phyloP scores from a whole-genome alignment of 2,329 filamentous ascomycete species.

The Cladosporium sp. region DNA sequence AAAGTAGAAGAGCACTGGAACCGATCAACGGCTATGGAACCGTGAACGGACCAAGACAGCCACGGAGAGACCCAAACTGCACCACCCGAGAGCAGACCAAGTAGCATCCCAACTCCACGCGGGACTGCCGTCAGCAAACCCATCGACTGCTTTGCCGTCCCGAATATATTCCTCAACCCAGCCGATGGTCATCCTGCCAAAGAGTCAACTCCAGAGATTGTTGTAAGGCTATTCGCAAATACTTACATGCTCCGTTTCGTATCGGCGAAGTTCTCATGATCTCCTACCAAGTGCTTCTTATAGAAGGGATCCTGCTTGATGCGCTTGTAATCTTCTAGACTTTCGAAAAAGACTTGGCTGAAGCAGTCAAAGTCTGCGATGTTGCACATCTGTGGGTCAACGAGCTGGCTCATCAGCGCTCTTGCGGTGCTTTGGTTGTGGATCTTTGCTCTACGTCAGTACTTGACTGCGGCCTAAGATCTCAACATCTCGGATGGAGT shows the following conservation, averaged over 20 bases:
- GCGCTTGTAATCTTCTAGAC: conserved; percentile 43
- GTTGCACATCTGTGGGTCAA: conserved; percentile 46
- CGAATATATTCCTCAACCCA: conserved; percentile 43
- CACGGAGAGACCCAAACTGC: not conserved
- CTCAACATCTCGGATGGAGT: not conserved
- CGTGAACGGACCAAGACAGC: no score
- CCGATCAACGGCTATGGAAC: no score
- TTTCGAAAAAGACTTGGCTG: conserved; percentile 45
- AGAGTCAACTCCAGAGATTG: not conserved
- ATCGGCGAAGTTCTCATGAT: conserved; percentile 51
- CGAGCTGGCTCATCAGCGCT: conserved; percentile 39
- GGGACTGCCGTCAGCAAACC: not conserved
- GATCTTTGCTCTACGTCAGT: conserved; percentile 29
- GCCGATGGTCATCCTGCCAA: conserved; percentile 44
- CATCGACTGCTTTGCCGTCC: conserved; percentile 29
- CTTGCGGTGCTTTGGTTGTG: conserved; percentile 39
- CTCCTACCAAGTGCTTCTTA: conserved; percentile 40
- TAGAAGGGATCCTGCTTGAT: conserved; percentile 51
- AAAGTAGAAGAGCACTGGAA: no score
- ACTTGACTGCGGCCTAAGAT: no score
- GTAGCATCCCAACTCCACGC: not conserved
- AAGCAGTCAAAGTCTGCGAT: conserved; percentile 50
- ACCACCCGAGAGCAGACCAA: not conserved
- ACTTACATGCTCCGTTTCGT: conserved; percentile 40
- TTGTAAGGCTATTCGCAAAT: not conserved